Base-by-base conservation (phyloP, 2,329 filamentous ascomycete genomes). In the Emericellopsis cladophorae region DNA sequence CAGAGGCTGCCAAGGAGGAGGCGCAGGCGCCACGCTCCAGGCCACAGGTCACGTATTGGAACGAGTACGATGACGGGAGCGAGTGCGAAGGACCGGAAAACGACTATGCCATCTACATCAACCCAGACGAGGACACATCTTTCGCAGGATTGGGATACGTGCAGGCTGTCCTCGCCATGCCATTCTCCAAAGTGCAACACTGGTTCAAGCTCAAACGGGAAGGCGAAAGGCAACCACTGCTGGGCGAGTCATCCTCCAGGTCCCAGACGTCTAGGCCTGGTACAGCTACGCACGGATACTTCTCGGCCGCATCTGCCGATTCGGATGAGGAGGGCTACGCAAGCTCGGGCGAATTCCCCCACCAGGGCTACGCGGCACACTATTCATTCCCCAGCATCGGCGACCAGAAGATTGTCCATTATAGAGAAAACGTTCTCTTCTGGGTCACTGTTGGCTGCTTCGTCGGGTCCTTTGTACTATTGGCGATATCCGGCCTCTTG, bases 41-140 rank as follows among this genome's bases (percentile, higher is more conserved):
- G 9, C 26, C 56, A 7, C 55, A 56, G 39, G 51, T 60, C 14
- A 64, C 66, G 36, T 92, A 90, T 54, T 93, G 86, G 85, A 90
- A 85, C 57, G 86, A 93, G 57, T 92, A 90, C 57, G 86, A 93
- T 49, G 65, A 89, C 54, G 84, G 83, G 8, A 87, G 85, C 54
- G 83, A 88, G 41, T 31, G 14, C 16, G 73, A 69, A 39, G 76
- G 71, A 3, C 62, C 69, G 12, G 70, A 77, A 35, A 71, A 74
- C 31, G 72, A 71, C 24, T 92, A 87, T 56, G 71, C 76, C 36
- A 79, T 92, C 48, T 87, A 85, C 51, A 66, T 90, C 44, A 73
- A 89, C 53, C 84, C 84, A 0, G 72, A 85, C 48, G 74, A 74
- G 2, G 65, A 70, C 9, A 53, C 61, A 15, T 63, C 62, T 29